A percentile compares a stretch with the other conserved stretches of the same genome.
phyloP scores from a whole-genome alignment of 169 alveolate species.

The Plasmodium gonderi region DNA sequence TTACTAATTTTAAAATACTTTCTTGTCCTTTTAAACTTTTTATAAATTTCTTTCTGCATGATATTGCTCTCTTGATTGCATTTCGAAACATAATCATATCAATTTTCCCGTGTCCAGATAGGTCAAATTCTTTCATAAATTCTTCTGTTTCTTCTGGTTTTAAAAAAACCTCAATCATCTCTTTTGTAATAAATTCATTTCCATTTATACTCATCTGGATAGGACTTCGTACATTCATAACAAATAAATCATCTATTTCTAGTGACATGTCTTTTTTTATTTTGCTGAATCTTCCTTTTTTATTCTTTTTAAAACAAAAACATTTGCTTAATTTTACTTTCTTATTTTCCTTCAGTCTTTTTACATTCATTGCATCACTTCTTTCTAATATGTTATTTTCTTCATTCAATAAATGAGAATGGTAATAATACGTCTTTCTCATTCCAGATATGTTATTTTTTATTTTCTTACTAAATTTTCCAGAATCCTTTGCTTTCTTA shows the following conservation, averaged over 20 bases:
- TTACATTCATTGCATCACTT: slow-evolving; percentile 65
- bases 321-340: neutral
- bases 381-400: slow-evolving; percentile 58
- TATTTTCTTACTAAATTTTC: slow-evolving; percentile 5
- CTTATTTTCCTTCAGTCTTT: slow-evolving; percentile 23
- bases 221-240: slow-evolving; percentile 58
- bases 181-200: slow-evolving; percentile 65
- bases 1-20: slow-evolving; percentile 86
- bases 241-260: slow-evolving; percentile 55
- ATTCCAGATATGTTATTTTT: slow-evolving; percentile 14
- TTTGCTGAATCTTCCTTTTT: slow-evolving; percentile 42
- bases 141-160: slow-evolving; percentile 81
- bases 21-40: slow-evolving; percentile 87
- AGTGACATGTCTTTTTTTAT: slow-evolving; percentile 37
- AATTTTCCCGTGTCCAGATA: slow-evolving; percentile 86
- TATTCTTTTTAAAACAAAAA: slow-evolving; percentile 22
- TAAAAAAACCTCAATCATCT: slow-evolving; percentile 78
- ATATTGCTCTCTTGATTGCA: slow-evolving; percentile 79
- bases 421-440: slow-evolving; percentile 17
- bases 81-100: slow-evolving; percentile 80
- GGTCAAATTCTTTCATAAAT: slow-evolving; percentile 82
- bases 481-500: neutral
- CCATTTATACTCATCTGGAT: slow-evolving; percentile 49
- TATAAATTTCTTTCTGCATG: slow-evolving; percentile 82
- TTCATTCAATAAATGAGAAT: slow-evolving; percentile 56